Evolutionary conservation across 805 yeast genomes (phyloP), one percentile per base, ranked within the genome.

Genomic region (Saturnispora saitoi): DNA sequence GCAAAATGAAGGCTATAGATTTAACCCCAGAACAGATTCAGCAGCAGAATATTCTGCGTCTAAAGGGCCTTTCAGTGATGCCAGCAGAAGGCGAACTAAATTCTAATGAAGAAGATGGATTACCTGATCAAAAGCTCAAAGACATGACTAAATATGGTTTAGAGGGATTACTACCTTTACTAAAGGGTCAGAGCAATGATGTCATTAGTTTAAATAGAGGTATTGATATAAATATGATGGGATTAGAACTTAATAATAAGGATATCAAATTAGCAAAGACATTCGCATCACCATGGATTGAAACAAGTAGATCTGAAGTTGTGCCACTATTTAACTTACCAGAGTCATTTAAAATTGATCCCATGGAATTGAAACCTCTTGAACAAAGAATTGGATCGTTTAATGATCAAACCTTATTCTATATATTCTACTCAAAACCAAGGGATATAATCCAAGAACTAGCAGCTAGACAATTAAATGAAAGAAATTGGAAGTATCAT

Each of bases 401-500:
- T 54, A 81, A 86, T 46, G 98, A 93, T 59, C 97, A 91, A 59
- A 93, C 98, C 0, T 70, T 93, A 37, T 93, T 93, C 62, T 93
- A 86, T 66, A 83, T 93, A 15, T 93, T 93, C 64, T 93, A 93
- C 66, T 86, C 95, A 55, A 88, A 82, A 71, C 96, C 99, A 4
- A 81, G 88, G 48, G 97, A 93, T 62, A 80, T 88, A 4, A 71
- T 91, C 63, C 99, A 93, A 66, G 99, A 93, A 63, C 77, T 89
- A 49, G 95, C 95, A 4, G 95, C 97, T 5, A 73, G 91, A 51
- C 98, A 91, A 64, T 75, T 93, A 56, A 87, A 88, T 58, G 81
- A 81, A 53, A 76, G 99, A 58, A 93, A 91, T 67, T 93, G 99
- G 99, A 77, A 98, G 56, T 93, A 86, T 61, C 99, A 93, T 68